Base-by-base conservation (phyloP, 495 filamentous ascomycete species). In the Terfezia boudieri region DNA sequence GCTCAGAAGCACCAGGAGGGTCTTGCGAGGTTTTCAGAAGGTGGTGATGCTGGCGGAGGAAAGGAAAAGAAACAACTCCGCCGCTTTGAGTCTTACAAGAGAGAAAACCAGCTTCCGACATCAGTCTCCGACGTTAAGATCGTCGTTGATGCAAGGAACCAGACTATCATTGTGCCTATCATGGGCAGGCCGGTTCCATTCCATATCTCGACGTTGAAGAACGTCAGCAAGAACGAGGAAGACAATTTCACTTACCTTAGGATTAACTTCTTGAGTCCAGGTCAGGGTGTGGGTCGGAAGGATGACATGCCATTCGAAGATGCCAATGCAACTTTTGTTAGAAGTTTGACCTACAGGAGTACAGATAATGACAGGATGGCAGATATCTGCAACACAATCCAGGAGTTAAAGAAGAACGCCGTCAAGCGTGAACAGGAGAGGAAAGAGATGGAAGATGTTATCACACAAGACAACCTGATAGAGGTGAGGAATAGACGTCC, bases 401-500 rank as follows among this genome's bases (percentile, higher is more conserved):
- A 84, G 4, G 86, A 94, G 56, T 81, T 99, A 64, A 89, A 93
- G 68, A 94, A 90, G 67, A 82, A 83, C 59, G 79, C 85, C 3
- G 75, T 84, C 37, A 84, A 92, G 61, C 80, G 82, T 57, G 92
- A 96, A 65, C 86, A 95, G 63, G 90, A 99, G 67, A 94, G 94
- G 74, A 99, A 99, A 67, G 88, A 99, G 60, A 79, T 99, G 82
- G 92, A 96, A 64, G 92, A 96, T 72, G 92, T 99, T n/a, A 86
- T 99, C 4, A 93, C 96, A 67, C 92, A 96, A 67, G 92, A 96
- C 60, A 96, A 96, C 70, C 77, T 99, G 17, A 68, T 88, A 59
- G 87, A 94, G 68, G 84, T 92, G 54, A 71, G 85, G 70, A 92
- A 89, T 70, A 85, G 88, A 38, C 86, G 88, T 53, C 89, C 90